Base-by-base conservation (phyloP, 225 moss, liverwort and hornwort genomes). In the Neckera pumila region DNA sequence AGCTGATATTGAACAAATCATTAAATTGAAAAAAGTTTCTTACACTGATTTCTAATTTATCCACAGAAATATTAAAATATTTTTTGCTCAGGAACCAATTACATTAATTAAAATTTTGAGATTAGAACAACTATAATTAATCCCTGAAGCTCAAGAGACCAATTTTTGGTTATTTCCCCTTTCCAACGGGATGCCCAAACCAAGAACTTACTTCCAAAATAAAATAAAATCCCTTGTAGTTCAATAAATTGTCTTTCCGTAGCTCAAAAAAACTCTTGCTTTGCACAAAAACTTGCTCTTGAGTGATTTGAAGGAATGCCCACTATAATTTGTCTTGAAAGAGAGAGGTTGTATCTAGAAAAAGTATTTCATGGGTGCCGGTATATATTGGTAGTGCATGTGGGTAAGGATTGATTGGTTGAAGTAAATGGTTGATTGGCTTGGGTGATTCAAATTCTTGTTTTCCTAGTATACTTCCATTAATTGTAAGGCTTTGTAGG, bases 241-340 rank as follows among this genome's bases (percentile, higher is more conserved):
- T 45, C 11, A 45, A 17, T 9, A 30, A 45, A 17, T 1, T 17
- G 0, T 17, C 10, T 47, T 30, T 17, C 0, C 0, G 17, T 3
- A 73, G 17, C 11, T 73, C 45, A 28, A 30, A 45, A 72, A 71
- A 73, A 28, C 11, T 30, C 17, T 43, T 17, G 3, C 17, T 73
- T 43, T 71, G 42, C 1, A 30, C 3, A 28, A 45, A 16, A 45
- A 17, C 6, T 17, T 1, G 0, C 0, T 17, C 10, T 28, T 30
- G 0, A 11, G 6, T 73, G 18, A 47, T 73, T 73, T 73, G 18
- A 47, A 73, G 25, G 17, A 47, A 30, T 43, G 6, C 10, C 26
- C 17, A 72, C 2, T 27, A 9, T 1, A 1, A 1, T 43, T 45
- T 45, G 17, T 18, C 2, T 17, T 17, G 6, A 45, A 4, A 25